These are phyloP conservation scores for Sarocladium brachiariae DNA, from an alignment of 2,329 filamentous ascomycete species.

Conservation along the genomic window DNA sequence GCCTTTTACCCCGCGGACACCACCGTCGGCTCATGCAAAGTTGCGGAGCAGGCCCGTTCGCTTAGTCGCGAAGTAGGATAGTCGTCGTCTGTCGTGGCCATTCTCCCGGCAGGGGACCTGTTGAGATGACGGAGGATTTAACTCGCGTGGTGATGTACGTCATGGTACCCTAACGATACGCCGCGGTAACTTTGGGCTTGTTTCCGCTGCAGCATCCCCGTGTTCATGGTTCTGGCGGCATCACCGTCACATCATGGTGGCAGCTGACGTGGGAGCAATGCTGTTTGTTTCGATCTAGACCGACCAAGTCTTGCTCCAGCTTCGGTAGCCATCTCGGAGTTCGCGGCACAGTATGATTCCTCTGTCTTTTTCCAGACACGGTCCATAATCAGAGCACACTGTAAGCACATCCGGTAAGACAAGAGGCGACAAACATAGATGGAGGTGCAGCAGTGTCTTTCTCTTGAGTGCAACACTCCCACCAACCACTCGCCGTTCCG, in stretches of 20 bases:
- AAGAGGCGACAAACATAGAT: background rate
- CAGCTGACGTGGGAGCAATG: conserved; percentile 2
- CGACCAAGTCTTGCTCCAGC: background rate
- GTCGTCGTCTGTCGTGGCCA: background rate
- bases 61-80: conserved; percentile 2
- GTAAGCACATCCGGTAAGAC: background rate
- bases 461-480: background rate
- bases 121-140: background rate
- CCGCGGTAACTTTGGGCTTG: background rate
- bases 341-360: conserved; percentile 3
- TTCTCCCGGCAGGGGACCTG: background rate
- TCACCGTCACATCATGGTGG: background rate
- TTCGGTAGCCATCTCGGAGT: conserved; percentile 1
- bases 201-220: background rate
- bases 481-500: conserved; percentile 8
- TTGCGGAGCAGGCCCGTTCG: conserved; percentile 2
- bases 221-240: background rate
- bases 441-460: background rate
- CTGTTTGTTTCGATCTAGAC: background rate
- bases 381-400: background rate
- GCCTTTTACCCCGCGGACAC: background rate
- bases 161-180: background rate
- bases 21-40: background rate
- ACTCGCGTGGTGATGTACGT: background rate
- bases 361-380: background rate